phyloP scores from a whole-genome alignment of 345 rosid genomes.

The Physaria fendleri region DNA sequence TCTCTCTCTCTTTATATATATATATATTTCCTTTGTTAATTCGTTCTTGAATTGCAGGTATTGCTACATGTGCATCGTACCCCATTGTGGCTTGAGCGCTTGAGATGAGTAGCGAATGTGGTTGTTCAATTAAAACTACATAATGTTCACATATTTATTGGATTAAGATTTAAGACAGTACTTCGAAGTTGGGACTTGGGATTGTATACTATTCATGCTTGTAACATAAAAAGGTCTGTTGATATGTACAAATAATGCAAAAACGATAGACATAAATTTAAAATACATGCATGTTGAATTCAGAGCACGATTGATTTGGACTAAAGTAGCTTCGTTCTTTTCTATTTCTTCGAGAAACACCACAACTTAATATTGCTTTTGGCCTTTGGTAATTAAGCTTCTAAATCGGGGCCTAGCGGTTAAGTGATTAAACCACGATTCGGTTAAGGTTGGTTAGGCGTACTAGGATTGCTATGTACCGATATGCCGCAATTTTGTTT shows the following conservation, averaged over 20 bases:
- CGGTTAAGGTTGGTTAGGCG: neutral
- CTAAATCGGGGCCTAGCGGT: no score
- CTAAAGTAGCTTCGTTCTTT: neutral
- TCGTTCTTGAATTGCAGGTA: conserved; percentile 41
- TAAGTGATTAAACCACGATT: neutral
- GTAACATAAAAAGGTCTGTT: conserved; percentile 21
- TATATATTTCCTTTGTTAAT: neutral
- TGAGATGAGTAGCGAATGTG: conserved; percentile 22
- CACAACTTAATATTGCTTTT: neutral
- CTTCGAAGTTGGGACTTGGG: conserved; percentile 8
- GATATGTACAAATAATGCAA: conserved; percentile 12
- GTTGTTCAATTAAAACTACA: neutral
- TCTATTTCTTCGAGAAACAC: neutral
- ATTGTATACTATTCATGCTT: conserved; percentile 16
- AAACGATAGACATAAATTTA: neutral
- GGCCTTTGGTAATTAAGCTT: neutral
- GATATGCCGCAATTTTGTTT: neutral
- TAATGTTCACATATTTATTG: neutral
- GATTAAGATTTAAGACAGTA: conserved; percentile 2
- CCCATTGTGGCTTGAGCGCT: conserved; percentile 64
- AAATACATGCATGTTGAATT: neutral
- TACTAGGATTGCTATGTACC: neutral
- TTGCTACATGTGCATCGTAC: conserved; percentile 92
- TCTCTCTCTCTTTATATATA: no score
- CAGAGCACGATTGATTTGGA: neutral